These are phyloP conservation scores for Lentinula sp. DNA, from an alignment of 768 basidiomycete species.

Conservation along the genomic window DNA sequence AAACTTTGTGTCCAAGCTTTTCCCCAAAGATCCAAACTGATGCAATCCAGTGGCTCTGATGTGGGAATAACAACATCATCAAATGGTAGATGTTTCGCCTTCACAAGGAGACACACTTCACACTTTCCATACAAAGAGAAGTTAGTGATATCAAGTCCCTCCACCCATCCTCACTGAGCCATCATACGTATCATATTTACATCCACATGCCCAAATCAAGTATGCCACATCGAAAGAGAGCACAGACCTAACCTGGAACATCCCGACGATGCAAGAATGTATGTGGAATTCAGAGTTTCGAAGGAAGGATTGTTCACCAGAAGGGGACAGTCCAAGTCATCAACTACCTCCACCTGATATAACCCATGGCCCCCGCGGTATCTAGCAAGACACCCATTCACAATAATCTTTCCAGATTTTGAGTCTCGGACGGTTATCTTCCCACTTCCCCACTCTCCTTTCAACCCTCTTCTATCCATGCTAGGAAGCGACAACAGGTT, in stretches of 20 bases:
- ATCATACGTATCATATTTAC: neutral
- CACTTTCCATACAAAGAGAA: no score
- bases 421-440: neutral
- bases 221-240: neutral
- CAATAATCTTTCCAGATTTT: neutral
- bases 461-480: neutral
- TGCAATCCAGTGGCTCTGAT: no score
- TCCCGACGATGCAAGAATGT: neutral
- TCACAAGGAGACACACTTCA: no score
- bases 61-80: no score
- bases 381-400: neutral
- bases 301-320: neutral
- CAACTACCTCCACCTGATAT: neutral
- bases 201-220: neutral
- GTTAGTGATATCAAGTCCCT: no score
- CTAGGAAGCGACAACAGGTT: neutral
- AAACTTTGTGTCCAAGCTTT: no score
- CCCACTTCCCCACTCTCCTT: neutral
- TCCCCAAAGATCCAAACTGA: no score
- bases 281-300: neutral
- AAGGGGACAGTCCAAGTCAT: no score
- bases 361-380: neutral
- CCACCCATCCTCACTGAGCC: neutral
- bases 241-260: neutral
- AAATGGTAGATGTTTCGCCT: no score